Conservation (phyloP, 371 early-diverging fungal species). For the Mucor circinelloides region DNA sequence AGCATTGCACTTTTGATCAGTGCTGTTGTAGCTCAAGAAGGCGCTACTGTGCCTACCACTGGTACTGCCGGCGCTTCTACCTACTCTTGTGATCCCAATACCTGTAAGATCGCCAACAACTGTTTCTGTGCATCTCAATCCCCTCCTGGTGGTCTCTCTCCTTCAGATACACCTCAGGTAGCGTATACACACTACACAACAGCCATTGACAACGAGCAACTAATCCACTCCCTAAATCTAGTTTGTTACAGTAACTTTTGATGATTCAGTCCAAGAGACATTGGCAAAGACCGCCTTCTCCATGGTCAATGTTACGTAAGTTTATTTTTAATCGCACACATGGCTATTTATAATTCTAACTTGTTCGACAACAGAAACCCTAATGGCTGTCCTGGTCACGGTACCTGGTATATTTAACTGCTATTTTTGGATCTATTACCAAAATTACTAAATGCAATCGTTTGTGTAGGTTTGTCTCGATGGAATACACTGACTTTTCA, state of each 20-base stretch:
- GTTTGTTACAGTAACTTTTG: constrained; percentile 71
- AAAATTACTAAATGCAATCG: constrained; percentile 4
- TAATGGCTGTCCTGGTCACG: constrained; percentile 66
- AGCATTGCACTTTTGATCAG: constrained; percentile 17
- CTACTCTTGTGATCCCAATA: constrained; percentile 61
- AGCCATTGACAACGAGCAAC: background rate
- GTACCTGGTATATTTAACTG: constrained; percentile 33
- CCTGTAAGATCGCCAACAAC: constrained; percentile 58
- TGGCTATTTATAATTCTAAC: constrained; percentile 7
- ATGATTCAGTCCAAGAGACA: constrained; percentile 65
- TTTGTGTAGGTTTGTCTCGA: constrained; percentile 39
- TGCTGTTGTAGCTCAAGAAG: constrained; percentile 42
- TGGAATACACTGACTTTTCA: constrained; percentile 66
- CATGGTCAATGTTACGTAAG: constrained; percentile 48
- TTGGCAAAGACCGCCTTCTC: constrained; percentile 32
- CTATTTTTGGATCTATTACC: constrained; percentile 15
- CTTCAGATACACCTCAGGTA: constrained; percentile 62
- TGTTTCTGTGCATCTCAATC: constrained; percentile 67
- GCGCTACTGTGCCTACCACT: constrained; percentile 26
- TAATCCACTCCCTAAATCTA: background rate
- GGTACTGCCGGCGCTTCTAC: constrained; percentile 8
- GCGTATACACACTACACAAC: background rate
- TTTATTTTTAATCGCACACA: background rate
- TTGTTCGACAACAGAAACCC: constrained; percentile 43
- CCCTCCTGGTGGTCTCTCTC: constrained; percentile 59